Percentiles rank a stretch among this genome's conserved stretches.
Conservation (phyloP, 73 alveolate species). For the Tetrahymena borealis region DNA sequence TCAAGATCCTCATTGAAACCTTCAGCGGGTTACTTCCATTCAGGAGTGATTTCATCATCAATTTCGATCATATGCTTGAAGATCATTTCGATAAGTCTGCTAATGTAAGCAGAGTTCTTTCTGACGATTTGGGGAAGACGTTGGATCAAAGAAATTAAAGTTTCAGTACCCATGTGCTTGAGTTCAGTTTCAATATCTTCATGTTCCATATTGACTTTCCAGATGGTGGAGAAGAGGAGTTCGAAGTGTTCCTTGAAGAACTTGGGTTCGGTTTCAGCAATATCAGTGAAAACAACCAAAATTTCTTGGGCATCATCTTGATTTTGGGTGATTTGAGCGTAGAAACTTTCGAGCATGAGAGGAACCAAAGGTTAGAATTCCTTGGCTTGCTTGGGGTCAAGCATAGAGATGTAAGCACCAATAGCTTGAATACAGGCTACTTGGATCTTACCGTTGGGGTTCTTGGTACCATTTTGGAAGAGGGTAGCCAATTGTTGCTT, state of each 20-base stretch:
- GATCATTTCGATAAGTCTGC: conserved; percentile 55
- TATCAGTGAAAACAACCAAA: conserved; percentile 62
- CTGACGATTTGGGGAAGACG: conserved; percentile 62
- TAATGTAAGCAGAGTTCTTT: conserved; percentile 51
- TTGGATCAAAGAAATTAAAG: conserved; percentile 62
- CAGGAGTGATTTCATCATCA: conserved; percentile 60
- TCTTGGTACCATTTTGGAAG: conserved; percentile 45
- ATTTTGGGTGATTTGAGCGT: conserved; percentile 43
- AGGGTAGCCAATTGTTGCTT: conserved; percentile 26
- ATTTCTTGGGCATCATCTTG: conserved; percentile 70
- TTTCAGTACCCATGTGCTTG: conserved; percentile 68
- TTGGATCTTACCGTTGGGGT: conserved; percentile 36
- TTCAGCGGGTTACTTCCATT: conserved; percentile 80
- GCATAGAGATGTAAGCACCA: conserved; percentile 31
- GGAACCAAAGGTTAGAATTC: conserved; percentile 54
- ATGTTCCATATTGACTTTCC: conserved; percentile 44
- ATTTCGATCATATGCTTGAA: conserved; percentile 76
- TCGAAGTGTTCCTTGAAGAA: conserved; percentile 63
- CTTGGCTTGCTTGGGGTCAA: conserved; percentile 63
- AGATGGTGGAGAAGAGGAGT: conserved; percentile 50
- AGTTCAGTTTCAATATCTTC: conserved; percentile 50
- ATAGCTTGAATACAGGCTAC: conserved; percentile 34
- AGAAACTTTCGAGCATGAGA: conserved; percentile 50
- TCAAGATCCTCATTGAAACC: conserved; percentile 73
- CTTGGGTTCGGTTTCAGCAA: conserved; percentile 81